Evolutionary conservation across 2,329 filamentous ascomycete genomes (phyloP).

Genomic region (Thelonectria discophora): DNA sequence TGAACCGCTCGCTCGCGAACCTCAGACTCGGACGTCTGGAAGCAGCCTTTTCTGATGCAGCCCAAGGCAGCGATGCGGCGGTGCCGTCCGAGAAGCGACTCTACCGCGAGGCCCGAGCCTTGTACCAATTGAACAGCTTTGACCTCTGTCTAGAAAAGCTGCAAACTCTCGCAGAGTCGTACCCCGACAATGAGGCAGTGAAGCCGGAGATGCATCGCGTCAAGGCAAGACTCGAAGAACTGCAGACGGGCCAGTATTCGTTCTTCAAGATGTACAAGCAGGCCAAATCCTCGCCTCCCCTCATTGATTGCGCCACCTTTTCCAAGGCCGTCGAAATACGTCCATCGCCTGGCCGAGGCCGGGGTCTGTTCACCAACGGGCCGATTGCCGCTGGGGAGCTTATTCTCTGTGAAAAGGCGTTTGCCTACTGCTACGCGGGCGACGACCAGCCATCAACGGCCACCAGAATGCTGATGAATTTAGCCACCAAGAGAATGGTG

Average conservation of each 20-base stretch:
- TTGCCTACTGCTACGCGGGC: slow-evolving; percentile 50
- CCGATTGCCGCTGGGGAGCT: slow-evolving; percentile 59
- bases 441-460: slow-evolving; percentile 26
- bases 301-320: slow-evolving; percentile 59
- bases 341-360: slow-evolving; percentile 51
- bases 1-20: slow-evolving; percentile 50
- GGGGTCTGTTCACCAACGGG: slow-evolving; percentile 61
- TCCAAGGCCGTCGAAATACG: slow-evolving; percentile 53
- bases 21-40: slow-evolving; percentile 33
- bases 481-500: slow-evolving; percentile 41
- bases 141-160: slow-evolving; percentile 49
- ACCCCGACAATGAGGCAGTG: slow-evolving; percentile 45
- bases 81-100: slow-evolving; percentile 53
- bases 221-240: slow-evolving; percentile 41
- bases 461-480: slow-evolving; percentile 48
- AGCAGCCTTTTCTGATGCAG: slow-evolving; percentile 39
- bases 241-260: slow-evolving; percentile 50
- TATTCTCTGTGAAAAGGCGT: slow-evolving; percentile 65
- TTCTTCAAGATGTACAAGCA: slow-evolving; percentile 51
- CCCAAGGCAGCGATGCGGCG: background rate
- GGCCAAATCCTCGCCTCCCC: slow-evolving; percentile 48
- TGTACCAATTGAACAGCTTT: slow-evolving; percentile 54
- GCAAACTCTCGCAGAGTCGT: slow-evolving; percentile 42
- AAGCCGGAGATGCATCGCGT: slow-evolving; percentile 28
- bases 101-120: slow-evolving; percentile 55